phyloP scores from a whole-genome alignment of 2,329 filamentous ascomycete species.

The Bisporella sp. region DNA sequence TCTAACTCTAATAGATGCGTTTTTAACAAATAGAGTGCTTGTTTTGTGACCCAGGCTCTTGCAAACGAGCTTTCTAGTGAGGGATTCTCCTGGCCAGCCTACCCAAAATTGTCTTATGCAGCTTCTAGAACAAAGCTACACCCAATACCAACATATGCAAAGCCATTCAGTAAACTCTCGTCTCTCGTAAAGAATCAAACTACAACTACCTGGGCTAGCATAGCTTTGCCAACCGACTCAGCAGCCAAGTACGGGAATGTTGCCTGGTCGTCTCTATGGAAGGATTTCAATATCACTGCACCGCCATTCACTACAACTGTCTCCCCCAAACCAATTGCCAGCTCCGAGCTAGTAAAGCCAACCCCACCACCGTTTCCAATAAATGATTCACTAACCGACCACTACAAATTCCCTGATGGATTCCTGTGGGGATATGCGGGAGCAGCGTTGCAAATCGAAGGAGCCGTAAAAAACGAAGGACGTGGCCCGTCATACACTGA shows the following conservation, averaged over 20 bases:
- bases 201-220: slow-evolving; percentile 10
- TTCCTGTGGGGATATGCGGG: slow-evolving; percentile 42
- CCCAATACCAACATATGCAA: background rate
- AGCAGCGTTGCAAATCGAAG: slow-evolving; percentile 39
- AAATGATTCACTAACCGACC: slow-evolving; percentile 12
- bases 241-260: slow-evolving; percentile 31
- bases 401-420: slow-evolving; percentile 27
- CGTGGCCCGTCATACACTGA: slow-evolving; percentile 37
- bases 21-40: no score
- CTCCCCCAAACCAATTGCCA: slow-evolving; percentile 17
- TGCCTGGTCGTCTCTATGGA: slow-evolving; percentile 33
- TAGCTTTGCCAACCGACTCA: slow-evolving; percentile 27
- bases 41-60: no score
- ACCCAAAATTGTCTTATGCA: no score
- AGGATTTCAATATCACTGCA: slow-evolving; percentile 26
- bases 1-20: no score
- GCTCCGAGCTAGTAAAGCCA: slow-evolving; percentile 17
- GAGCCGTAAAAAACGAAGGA: slow-evolving; percentile 38
- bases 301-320: slow-evolving; percentile 25
- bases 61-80: no score
- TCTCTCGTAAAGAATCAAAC: background rate
- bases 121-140: no score
- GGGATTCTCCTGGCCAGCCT: no score
- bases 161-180: background rate
- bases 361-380: slow-evolving; percentile 14